Evolutionary conservation across 352 stramenopile species (phyloP), one percentile per base, ranked within the genome.

Genomic region (Globisporangium paddicum): DNA sequence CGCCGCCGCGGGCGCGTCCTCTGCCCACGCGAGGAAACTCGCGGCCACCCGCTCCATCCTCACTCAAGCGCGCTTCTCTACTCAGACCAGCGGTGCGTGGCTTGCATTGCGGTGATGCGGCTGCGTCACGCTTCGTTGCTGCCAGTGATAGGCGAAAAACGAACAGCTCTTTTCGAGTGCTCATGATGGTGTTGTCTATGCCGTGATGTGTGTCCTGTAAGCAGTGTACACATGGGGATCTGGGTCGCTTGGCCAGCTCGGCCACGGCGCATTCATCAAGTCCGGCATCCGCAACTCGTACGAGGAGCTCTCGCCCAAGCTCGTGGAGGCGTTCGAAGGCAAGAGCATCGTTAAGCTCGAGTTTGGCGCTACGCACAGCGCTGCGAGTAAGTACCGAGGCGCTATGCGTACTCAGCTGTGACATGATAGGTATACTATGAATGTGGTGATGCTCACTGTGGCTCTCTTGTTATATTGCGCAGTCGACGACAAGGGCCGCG

Each of bases 141-240:
- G 9, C 25, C 1, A 18, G 25, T 35, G 45, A 8, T 9, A 35
- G 9, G 44, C 1, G 26, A 37, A n/a, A n/a, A 28, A 28, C n/a
- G 47, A 41, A 54, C 28, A 54, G 41, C 53, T 44, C 40, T 54
- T 8, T 26, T 53, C 18, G 23, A 35, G 25, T 64, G 16, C 34
- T 58, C n/a, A n/a, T n/a, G n/a, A n/a, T n/a, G n/a, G n/a, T n/a
- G n/a, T n/a, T n/a, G n/a, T n/a, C n/a, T n/a, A n/a, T n/a, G n/a
- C n/a, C n/a, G 16, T 23, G 35, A 21, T 34, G 30, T 16, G 21
- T 14, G 46, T 51, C 19, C 30, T 18, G 23, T 52, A n/a, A 8
- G 25, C 26, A 89, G 82, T 91, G 61, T 91, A 78, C 66, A 88
- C 79, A 30, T 97, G 89, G 89, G 89, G 89, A 53, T 90, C 79